A percentile compares a stretch with the other conserved stretches of the same genome.
phyloP scores from a whole-genome alignment of 495 filamentous ascomycete species.

The Astrothelium macrocarpum region DNA sequence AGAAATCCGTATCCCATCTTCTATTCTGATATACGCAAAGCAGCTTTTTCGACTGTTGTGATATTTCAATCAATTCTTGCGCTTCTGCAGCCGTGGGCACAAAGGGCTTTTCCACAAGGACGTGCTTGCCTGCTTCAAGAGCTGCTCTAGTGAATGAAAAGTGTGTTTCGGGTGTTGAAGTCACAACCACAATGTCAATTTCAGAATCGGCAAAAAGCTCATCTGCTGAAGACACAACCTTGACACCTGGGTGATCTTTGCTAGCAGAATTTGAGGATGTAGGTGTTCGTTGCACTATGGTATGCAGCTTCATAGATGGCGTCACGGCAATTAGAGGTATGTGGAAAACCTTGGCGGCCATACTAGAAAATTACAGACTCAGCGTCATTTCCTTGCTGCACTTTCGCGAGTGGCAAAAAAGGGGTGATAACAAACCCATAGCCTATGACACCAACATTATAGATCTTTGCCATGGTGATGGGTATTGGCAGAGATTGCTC shows the following conservation, averaged over 20 bases:
- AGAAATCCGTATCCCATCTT: conserved; percentile 76
- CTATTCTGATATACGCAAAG: conserved; percentile 87
- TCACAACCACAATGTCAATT: conserved; percentile 65
- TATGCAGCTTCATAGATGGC: conserved; percentile 57
- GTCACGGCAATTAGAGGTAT: conserved; percentile 70
- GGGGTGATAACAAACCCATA: conserved; percentile 38
- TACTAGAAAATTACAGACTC: conserved; percentile 11
- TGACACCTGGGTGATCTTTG: conserved; percentile 57
- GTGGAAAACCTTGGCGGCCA: conserved; percentile 84
- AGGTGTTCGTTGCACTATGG: conserved; percentile 70
- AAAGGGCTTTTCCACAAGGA: conserved; percentile 87
- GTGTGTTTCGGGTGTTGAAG: conserved; percentile 69
- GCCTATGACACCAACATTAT: conserved; percentile 52
- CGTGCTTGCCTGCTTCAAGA: conserved; percentile 68
- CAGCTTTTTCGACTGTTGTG: conserved; percentile 49
- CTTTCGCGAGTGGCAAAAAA: neutral
- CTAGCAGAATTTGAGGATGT: conserved; percentile 53
- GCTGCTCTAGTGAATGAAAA: conserved; percentile 54
- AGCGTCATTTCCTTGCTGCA: neutral
- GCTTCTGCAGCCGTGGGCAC: conserved; percentile 64
- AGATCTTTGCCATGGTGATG: conserved; percentile 38
- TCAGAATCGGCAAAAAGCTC: conserved; percentile 55
- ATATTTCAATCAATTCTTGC: conserved; percentile 54
- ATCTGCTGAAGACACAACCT: conserved; percentile 51
- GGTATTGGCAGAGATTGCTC: neutral